Base-by-base conservation (phyloP, 768 basidiomycete genomes). In the Nidula microcarpa region DNA sequence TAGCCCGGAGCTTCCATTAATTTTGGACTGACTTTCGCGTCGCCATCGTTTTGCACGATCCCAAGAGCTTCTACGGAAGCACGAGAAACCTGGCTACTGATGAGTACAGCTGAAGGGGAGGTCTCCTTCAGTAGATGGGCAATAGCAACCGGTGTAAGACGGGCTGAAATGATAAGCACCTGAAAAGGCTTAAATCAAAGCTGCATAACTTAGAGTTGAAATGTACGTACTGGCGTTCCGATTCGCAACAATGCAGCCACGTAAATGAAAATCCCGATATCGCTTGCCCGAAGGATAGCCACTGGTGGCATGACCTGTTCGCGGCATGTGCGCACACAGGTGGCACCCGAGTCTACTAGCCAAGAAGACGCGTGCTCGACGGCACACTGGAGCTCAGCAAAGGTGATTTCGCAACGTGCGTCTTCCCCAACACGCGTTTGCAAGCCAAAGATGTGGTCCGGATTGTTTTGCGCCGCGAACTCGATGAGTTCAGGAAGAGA, bases 401-500 rank as follows among this genome's bases (percentile, higher is more conserved):
- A 71, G 17, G 72, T 68, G 34, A 74, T 70, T 36, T 62, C 54
- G 56, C 61, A 64, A 8, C 68, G 64, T 3, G 50, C 39, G 35
- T 18, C 44, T 46, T 65, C 56, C 32, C 62, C 61, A 17, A 57
- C 45, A 11, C 65, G 63, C 44, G 55, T 58, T 53, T 74, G 73
- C 10, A 72, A 53, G 33, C 71, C 70, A 41, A 72, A 74, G 30
- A 68, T 61, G 33, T 70, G 68, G 51, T 69, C 57, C 13, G 68
- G 64, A 46, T 74, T 74, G 49, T 70, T 58, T 30, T 50, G 51
- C 3, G 73, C 67, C 43, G 61, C 62, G 61, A 74, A 74, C 30
- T 68, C 65, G 18, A 75, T 66, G 43, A 74, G 65, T 43, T 73
- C 69, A 13, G 70, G 69, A 23, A 75, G 64, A 4, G 72, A 65